These are phyloP conservation scores for Neopestalotiopsis clavispora DNA, from an alignment of 2,329 filamentous ascomycete species.

Conservation along the genomic window DNA sequence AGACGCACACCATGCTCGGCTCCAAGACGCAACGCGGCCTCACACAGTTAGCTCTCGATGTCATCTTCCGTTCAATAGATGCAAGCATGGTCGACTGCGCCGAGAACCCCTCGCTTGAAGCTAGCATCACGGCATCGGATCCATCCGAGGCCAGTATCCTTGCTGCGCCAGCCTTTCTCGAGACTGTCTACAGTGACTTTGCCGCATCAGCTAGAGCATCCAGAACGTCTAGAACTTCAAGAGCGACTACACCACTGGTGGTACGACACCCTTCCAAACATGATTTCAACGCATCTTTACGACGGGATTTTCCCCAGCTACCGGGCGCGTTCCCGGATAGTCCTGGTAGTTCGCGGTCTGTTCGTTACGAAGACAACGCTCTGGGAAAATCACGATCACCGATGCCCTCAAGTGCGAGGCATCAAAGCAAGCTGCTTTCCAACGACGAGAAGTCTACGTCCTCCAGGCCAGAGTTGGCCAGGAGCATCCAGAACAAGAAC, in stretches of 20 bases:
- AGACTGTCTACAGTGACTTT: slow-evolving; percentile 74
- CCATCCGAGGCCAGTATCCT: slow-evolving; percentile 80
- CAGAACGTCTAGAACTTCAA: slow-evolving; percentile 44
- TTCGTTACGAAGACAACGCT: slow-evolving; percentile 37
- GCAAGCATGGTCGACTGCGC: slow-evolving; percentile 70
- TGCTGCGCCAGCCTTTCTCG: slow-evolving; percentile 77
- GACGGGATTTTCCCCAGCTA: slow-evolving; percentile 30
- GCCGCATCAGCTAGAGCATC: slow-evolving; percentile 59
- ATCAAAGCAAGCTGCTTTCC: slow-evolving; percentile 2
- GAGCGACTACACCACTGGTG: slow-evolving; percentile 72
- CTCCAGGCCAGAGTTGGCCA: slow-evolving; percentile 37
- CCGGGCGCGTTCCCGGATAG: slow-evolving; percentile 36
- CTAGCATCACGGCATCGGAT: slow-evolving; percentile 78
- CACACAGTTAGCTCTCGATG: slow-evolving; percentile 88
- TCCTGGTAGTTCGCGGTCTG: slow-evolving; percentile 51
- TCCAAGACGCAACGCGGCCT: slow-evolving; percentile 85
- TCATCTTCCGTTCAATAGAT: slow-evolving; percentile 83
- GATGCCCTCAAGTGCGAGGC: slow-evolving; percentile 32
- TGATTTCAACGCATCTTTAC: slow-evolving; percentile 48
- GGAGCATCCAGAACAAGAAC: slow-evolving; percentile 35
- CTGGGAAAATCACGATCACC: slow-evolving; percentile 29
- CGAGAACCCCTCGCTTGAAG: slow-evolving; percentile 65
- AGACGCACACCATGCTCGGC: slow-evolving; percentile 96
- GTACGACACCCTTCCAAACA: slow-evolving; percentile 55
- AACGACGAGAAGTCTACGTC: slow-evolving; percentile 27